phyloP scores from a whole-genome alignment of 2,329 filamentous ascomycete species.

The Lasiodiplodia hormozganensis region DNA sequence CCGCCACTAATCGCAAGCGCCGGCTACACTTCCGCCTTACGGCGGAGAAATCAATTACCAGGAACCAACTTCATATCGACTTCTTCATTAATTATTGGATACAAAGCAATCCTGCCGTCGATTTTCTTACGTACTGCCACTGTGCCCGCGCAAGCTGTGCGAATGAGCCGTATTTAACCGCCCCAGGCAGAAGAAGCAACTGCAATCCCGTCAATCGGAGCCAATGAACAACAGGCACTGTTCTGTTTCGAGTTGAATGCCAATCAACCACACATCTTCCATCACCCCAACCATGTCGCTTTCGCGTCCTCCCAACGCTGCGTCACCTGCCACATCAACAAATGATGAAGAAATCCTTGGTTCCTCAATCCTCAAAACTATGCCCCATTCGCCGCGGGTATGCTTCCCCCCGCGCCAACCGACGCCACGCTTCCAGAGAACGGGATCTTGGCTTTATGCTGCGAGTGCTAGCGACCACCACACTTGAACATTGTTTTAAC shows the following conservation, averaged over 20 bases:
- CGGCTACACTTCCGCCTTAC: not conserved
- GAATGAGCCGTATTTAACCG: slow-evolving; percentile 10
- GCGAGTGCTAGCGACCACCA: not conserved
- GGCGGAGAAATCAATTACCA: not conserved
- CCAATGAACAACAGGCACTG: not conserved
- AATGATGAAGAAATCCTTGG: not conserved
- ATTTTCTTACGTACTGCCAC: slow-evolving; percentile 6
- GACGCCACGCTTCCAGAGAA: not conserved
- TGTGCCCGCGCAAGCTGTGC: not conserved
- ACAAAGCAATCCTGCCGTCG: not conserved
- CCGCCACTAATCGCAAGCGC: not conserved
- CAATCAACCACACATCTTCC: not conserved
- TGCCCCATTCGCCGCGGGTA: not conserved
- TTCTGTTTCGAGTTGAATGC: not conserved
- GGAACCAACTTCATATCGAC: not conserved
- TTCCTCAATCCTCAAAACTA: not conserved
- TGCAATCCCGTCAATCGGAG: slow-evolving; percentile 9
- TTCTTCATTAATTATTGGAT: not conserved
- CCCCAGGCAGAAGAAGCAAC: not conserved
- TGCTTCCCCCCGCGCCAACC: not conserved
- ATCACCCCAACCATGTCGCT: not conserved
- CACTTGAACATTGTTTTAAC: not conserved
- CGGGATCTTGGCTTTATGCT: not conserved
- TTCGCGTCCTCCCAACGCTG: not conserved
- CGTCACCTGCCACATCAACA: not conserved